phyloP scores from a whole-genome alignment of 73 alveolate genomes.

The Urostyla sp. region DNA sequence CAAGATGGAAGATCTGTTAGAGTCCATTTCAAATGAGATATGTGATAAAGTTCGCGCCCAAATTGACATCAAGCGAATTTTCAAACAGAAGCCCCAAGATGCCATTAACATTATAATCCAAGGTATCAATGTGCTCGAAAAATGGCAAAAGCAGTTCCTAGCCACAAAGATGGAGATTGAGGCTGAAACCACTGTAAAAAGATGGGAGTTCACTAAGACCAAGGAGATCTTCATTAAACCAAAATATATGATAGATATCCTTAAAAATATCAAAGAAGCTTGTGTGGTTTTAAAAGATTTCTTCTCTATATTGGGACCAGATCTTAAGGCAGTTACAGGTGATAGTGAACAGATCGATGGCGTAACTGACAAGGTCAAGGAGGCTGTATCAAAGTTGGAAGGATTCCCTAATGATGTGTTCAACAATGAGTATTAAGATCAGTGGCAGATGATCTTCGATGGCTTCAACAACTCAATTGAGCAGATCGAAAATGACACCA shows the following conservation, averaged over 20 bases:
- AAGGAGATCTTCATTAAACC: constrained; percentile 85
- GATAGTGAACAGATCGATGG: constrained; percentile 91
- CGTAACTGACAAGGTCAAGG: constrained; percentile 92
- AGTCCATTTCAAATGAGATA: constrained; percentile 95
- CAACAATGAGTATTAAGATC: constrained; percentile 82
- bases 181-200: constrained; percentile 73
- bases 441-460: constrained; percentile 86
- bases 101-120: constrained; percentile 89
- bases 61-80: constrained; percentile 87
- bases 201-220: constrained; percentile 97
- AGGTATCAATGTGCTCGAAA: constrained; percentile 92
- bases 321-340: constrained; percentile 96
- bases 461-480: constrained; percentile 88
- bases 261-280: constrained; percentile 88
- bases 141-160: constrained; percentile 92
- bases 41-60: constrained; percentile 95
- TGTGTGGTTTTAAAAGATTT: constrained; percentile 85
- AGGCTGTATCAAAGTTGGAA: constrained; percentile 88
- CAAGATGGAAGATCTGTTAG: constrained; percentile 91
- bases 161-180: constrained; percentile 92
- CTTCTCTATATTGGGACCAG: constrained; percentile 92
- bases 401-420: constrained; percentile 89
- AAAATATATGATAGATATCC: constrained; percentile 91
- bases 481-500: constrained; percentile 89
- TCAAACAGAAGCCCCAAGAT: constrained; percentile 82